A percentile compares a stretch with the other conserved stretches of the same genome.
Conservation (phyloP, 2,329 filamentous ascomycete genomes). For the Diaporthe caulivora region DNA sequence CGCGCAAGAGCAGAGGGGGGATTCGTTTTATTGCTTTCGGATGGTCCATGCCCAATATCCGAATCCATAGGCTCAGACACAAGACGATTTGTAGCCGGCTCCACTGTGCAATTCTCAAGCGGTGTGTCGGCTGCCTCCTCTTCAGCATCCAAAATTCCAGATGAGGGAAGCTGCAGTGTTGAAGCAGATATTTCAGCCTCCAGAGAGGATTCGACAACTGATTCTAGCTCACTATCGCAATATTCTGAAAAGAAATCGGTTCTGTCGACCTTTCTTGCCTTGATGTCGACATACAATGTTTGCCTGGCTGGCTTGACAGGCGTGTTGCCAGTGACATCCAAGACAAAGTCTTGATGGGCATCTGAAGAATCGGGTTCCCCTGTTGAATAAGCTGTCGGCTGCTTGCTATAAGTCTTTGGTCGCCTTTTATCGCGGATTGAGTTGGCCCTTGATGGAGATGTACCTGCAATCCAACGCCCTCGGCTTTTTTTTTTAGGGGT, state of each 20-base stretch:
- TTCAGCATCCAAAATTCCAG: neutral
- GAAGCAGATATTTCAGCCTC: neutral
- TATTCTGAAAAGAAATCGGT: neutral
- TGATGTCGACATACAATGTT: slow-evolving; percentile 34
- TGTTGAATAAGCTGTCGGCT: neutral
- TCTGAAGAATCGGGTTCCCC: neutral
- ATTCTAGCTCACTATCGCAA: too few species aligned
- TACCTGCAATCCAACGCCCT: neutral
- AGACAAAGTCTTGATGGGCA: slow-evolving; percentile 13
- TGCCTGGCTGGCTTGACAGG: slow-evolving; percentile 12
- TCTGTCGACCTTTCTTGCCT: neutral
- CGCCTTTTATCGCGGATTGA: neutral
- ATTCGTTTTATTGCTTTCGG: slow-evolving; percentile 41
- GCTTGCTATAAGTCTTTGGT: neutral
- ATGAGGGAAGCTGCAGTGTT: neutral
- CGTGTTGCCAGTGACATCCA: slow-evolving; percentile 29
- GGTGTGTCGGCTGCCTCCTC: neutral
- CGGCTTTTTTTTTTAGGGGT: neutral
- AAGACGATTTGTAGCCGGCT: neutral
- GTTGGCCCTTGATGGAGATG: neutral
- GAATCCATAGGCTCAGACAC: neutral
- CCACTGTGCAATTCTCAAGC: neutral
- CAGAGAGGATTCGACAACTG: neutral
- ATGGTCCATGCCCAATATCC: neutral
- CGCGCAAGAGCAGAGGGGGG: slow-evolving; percentile 50